Percentiles rank a stretch among this genome's conserved stretches.
Conservation (phyloP, 306 rosid genomes). For the Castanopsis chinensis region DNA sequence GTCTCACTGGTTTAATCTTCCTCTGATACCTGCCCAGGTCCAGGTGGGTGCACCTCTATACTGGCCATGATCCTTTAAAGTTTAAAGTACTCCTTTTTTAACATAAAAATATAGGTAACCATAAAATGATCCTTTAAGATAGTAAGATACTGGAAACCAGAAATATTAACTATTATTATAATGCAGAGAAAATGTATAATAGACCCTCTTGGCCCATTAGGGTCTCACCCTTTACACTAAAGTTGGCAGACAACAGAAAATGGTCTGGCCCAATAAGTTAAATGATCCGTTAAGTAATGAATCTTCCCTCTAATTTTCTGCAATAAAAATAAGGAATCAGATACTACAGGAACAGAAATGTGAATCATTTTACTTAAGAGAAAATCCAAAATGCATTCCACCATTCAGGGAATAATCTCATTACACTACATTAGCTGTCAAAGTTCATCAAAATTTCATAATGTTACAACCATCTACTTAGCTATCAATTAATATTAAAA, state of each 20-base stretch:
- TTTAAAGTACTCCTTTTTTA: too few species aligned
- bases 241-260: background rate
- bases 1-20: too few species aligned
- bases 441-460: too few species aligned
- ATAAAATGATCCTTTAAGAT: background rate
- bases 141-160: background rate
- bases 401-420: background rate
- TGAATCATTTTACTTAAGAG: background rate
- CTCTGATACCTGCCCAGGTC: too few species aligned
- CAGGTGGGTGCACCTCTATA: too few species aligned
- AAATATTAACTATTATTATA: background rate
- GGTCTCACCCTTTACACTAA: background rate
- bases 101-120: too few species aligned
- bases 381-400: background rate
- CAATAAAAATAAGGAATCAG: background rate
- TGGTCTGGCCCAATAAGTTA: background rate
- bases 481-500: too few species aligned
- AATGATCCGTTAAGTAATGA: background rate
- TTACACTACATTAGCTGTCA: background rate
- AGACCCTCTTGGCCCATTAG: background rate
- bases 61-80: too few species aligned
- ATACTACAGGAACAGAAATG: background rate
- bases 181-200: background rate
- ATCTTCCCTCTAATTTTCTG: background rate
- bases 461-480: too few species aligned